Evolutionary conservation across 495 filamentous ascomycete species (phyloP).

Genomic region (Lasiosphaeria ovina): DNA sequence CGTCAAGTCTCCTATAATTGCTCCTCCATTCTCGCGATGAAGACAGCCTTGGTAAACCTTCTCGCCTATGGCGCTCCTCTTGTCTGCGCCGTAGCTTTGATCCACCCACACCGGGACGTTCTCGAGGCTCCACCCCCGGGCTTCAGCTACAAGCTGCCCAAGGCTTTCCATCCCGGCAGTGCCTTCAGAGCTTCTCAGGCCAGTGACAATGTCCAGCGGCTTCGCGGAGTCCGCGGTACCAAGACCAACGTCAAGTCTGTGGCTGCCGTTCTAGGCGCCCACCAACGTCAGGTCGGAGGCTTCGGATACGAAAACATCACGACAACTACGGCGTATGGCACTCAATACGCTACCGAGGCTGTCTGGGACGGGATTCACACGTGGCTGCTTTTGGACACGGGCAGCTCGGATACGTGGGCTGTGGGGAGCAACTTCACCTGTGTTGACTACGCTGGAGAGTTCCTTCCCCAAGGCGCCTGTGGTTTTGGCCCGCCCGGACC

Average conservation of each 20-base stretch:
- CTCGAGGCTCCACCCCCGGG: constrained; percentile 21
- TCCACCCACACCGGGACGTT: constrained; percentile 8
- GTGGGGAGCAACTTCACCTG: constrained; percentile 28
- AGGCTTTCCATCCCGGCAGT: constrained; percentile 14
- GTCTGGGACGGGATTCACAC: constrained; percentile 29
- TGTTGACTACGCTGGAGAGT: constrained; percentile 23
- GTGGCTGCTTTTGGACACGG: constrained; percentile 58
- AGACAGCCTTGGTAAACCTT: neutral
- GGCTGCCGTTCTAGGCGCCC: constrained; percentile 31
- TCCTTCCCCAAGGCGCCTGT: constrained; percentile 25
- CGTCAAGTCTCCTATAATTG: neutral
- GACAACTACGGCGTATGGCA: constrained; percentile 35
- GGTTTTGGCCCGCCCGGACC: constrained; percentile 27
- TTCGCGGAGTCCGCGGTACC: constrained; percentile 10
- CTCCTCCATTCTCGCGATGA: neutral
- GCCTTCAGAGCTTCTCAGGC: constrained; percentile 1
- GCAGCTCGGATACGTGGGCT: constrained; percentile 62
- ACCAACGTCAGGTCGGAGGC: constrained; percentile 30
- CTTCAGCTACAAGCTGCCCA: constrained; percentile 21
- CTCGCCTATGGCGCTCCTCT: neutral
- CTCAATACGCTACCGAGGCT: constrained; percentile 37
- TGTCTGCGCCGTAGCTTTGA: neutral
- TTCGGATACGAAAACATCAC: constrained; percentile 41
- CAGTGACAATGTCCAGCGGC: constrained; percentile 18
- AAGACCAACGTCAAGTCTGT: constrained; percentile 27